Evolutionary conservation across 2,329 filamentous ascomycete species (phyloP).

Genomic region (Fusarium torulosum): DNA sequence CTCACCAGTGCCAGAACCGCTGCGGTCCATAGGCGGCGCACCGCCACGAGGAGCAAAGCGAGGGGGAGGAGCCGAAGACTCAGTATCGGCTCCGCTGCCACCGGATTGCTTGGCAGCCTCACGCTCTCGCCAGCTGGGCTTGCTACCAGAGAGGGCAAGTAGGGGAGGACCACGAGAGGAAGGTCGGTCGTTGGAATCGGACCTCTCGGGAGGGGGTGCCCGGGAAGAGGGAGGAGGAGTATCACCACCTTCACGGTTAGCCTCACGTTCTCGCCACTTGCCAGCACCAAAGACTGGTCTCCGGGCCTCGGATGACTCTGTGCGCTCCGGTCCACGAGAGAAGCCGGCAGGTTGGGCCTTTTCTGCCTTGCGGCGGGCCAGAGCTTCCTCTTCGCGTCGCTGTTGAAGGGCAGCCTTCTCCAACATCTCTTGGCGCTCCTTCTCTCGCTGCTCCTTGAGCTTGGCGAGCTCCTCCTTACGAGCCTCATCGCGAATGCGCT

Average conservation of each 20-base stretch:
- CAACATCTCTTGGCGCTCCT: slow-evolving; percentile 75
- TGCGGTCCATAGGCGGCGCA: slow-evolving; percentile 59
- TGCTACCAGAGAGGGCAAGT: slow-evolving; percentile 68
- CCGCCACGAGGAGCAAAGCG: slow-evolving; percentile 55
- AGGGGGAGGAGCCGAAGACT: slow-evolving; percentile 54
- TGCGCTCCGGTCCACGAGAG: slow-evolving; percentile 51
- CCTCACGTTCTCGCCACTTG: slow-evolving; percentile 60
- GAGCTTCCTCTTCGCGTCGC: slow-evolving; percentile 88
- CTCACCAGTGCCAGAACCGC: slow-evolving; percentile 57
- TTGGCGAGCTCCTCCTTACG: slow-evolving; percentile 77
- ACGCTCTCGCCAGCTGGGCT: slow-evolving; percentile 80
- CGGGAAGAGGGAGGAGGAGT: slow-evolving; percentile 51
- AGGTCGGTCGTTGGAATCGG: slow-evolving; percentile 62
- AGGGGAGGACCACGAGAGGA: slow-evolving; percentile 66
- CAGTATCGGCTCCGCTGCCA: slow-evolving; percentile 55
- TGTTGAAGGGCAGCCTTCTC: slow-evolving; percentile 78
- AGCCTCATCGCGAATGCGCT: slow-evolving; percentile 82
- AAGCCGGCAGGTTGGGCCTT: slow-evolving; percentile 61
- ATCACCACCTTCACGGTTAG: slow-evolving; percentile 43
- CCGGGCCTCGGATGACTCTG: slow-evolving; percentile 50
- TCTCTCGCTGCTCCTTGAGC: slow-evolving; percentile 73
- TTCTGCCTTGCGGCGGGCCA: slow-evolving; percentile 77
- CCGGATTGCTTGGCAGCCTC: slow-evolving; percentile 65
- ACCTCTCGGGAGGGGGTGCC: slow-evolving; percentile 56
- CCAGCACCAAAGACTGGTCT: slow-evolving; percentile 54